phyloP scores from a whole-genome alignment of 139 green algal species.

The Micractinium sp. region DNA sequence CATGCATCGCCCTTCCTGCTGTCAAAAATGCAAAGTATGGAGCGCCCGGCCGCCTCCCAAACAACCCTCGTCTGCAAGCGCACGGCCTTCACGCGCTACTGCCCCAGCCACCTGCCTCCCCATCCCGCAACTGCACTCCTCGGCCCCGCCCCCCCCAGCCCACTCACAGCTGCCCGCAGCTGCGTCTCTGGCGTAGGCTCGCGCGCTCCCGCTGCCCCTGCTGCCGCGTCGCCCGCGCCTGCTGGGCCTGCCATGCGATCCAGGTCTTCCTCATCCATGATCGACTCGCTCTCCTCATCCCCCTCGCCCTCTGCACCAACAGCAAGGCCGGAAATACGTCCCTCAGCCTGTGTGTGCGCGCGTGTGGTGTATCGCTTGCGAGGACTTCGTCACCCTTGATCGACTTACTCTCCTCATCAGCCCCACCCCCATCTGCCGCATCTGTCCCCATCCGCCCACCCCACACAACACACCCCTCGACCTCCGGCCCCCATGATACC shows the following conservation, averaged over 20 bases:
- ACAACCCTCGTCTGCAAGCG: too few species aligned
- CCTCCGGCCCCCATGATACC: too few species aligned
- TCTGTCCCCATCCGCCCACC: too few species aligned
- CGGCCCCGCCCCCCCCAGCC: background rate
- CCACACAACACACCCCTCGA: too few species aligned
- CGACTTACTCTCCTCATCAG: too few species aligned
- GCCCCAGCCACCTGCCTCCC: background rate
- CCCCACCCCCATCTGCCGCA: too few species aligned
- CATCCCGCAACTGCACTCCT: background rate
- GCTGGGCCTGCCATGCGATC: conserved; percentile 29
- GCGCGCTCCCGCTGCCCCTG: background rate
- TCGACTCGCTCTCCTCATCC: conserved; percentile 29
- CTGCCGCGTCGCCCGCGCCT: background rate
- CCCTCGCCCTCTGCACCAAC: conserved; percentile 5
- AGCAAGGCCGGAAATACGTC: background rate
- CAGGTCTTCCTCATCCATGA: conserved; percentile 42
- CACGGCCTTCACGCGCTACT: too few species aligned
- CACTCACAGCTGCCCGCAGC: background rate
- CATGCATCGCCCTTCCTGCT: too few species aligned
- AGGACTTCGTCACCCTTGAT: background rate
- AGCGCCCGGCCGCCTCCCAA: too few species aligned
- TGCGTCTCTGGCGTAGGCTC: conserved; percentile 23
- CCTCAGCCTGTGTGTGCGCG: background rate
- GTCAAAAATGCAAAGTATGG: too few species aligned
- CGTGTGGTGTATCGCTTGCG: background rate